phyloP scores from a whole-genome alignment of 495 filamentous ascomycete genomes.

The Penicillium tannophilum region DNA sequence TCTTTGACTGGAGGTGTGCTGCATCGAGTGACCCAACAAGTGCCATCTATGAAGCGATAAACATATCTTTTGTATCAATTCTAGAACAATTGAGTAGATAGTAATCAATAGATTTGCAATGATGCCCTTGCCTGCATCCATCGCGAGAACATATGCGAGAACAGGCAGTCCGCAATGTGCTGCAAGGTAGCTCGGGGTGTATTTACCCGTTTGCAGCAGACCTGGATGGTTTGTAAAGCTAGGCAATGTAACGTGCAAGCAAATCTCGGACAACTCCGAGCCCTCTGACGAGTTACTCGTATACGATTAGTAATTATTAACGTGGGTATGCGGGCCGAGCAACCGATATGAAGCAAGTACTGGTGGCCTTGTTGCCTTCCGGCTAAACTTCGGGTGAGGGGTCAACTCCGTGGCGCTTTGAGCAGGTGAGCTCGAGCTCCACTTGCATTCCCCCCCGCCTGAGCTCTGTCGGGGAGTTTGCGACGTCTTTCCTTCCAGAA shows the following conservation, averaged over 20 bases:
- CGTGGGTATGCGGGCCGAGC: not conserved
- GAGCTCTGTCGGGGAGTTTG: not conserved
- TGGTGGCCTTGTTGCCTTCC: not conserved
- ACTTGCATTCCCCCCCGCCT: not conserved
- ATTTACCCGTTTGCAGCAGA: not conserved
- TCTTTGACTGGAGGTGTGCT: constrained; percentile 31
- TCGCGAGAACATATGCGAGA: not conserved
- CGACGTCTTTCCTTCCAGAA: not conserved
- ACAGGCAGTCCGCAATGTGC: not conserved
- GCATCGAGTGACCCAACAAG: constrained; percentile 33
- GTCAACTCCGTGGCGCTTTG: constrained; percentile 24
- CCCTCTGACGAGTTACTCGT: too few species aligned
- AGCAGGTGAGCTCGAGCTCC: constrained; percentile 3
- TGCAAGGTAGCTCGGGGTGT: not conserved
- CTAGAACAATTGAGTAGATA: not conserved
- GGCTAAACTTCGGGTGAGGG: constrained; percentile 29
- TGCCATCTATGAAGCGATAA: not conserved
- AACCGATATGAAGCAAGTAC: not conserved
- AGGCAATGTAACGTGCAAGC: not conserved
- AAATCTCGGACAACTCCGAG: not conserved
- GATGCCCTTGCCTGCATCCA: not conserved
- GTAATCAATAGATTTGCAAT: not conserved
- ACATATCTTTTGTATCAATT: not conserved
- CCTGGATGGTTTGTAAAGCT: not conserved
- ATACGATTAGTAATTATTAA: too few species aligned